Percentiles rank a stretch among this genome's conserved stretches.
Conservation (phyloP, 768 basidiomycete genomes). For the Pleurotus ostreatus region DNA sequence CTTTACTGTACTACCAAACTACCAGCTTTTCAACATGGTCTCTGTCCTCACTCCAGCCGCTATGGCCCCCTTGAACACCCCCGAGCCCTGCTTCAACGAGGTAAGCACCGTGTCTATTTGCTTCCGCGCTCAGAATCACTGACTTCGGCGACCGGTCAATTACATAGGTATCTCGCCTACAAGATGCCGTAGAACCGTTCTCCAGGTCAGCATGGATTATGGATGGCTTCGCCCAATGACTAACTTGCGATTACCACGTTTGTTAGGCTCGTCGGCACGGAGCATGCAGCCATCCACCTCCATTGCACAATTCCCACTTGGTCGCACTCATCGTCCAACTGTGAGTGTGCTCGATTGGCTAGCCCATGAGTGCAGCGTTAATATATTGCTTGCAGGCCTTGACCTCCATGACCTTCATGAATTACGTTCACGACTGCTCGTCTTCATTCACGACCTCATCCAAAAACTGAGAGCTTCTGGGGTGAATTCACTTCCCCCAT, state of each 20-base stretch:
- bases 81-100: conserved; percentile 28
- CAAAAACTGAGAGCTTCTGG: conserved; percentile 57
- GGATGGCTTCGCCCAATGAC: not conserved
- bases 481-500: conserved; percentile 32
- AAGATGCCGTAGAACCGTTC: conserved; percentile 59
- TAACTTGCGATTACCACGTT: not conserved
- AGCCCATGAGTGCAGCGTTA: not conserved
- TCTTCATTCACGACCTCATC: conserved; percentile 62
- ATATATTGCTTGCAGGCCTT: conserved; percentile 34
- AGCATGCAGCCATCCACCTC: conserved; percentile 45
- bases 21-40: conserved; percentile 20
- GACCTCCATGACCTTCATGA: conserved; percentile 71
- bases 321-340: conserved; percentile 52
- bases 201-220: conserved; percentile 38
- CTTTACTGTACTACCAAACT: conserved; percentile 7
- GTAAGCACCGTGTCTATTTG: conserved; percentile 17
- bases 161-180: conserved; percentile 19
- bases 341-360: conserved; percentile 30
- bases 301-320: conserved; percentile 69
- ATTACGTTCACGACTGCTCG: conserved; percentile 54
- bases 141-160: not conserved
- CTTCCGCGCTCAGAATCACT: not conserved
- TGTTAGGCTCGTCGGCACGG: conserved; percentile 45
- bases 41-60: conserved; percentile 19
- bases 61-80: conserved; percentile 11